Evolutionary conservation across 371 early-diverging fungal genomes (phyloP), one percentile per base, ranked within the genome.

Genomic region (Thermomucor indicae-seudaticae): DNA sequence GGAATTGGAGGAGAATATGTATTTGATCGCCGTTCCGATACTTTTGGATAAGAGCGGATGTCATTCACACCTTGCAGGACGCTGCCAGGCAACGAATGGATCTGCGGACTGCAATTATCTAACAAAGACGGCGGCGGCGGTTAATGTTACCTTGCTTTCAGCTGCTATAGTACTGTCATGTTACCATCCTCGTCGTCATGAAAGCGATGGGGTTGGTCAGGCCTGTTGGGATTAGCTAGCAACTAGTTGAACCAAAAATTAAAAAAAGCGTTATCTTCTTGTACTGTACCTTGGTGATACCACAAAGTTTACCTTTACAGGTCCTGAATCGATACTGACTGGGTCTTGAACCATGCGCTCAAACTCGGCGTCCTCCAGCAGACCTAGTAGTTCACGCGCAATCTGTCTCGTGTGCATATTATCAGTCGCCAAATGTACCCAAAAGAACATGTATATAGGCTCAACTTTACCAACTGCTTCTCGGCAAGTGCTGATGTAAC

Each of bases 141-240:
- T 25, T 32, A 29, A 14, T 31, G 7, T 25, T 23, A 22, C 43
- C 3, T 11, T 42, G 17, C 3, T 29, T 28, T 28, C 19, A 45
- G 2, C 34, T 6, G 3, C 7, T 31, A 46, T n/a, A 1, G 4
- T 12, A 12, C 25, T 7, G 2, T 14, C 12, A 23, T 20, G 14
- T 19, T 22, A 45, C 2, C 28, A 37, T 39, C 20, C 11, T 51
- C 40, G 16, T 49, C 45, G 32, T 45, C 31, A 2, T 17, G n/a
- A 24, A 35, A 55, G 8, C 51, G 51, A 20, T 44, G 29, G 10
- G 43, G 31, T 28, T 27, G 17, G 12, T 27, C 44, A 1, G 67
- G 67, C 38, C 57, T 42, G 47, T 66, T 66, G n/a, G 67, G 62
- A 47, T 66, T 66, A 29, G 53, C 58, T 59, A 61, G 38, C 11